These are phyloP conservation scores for Cornus florida DNA, from an alignment of 148 eudicot species.

Conservation along the genomic window DNA sequence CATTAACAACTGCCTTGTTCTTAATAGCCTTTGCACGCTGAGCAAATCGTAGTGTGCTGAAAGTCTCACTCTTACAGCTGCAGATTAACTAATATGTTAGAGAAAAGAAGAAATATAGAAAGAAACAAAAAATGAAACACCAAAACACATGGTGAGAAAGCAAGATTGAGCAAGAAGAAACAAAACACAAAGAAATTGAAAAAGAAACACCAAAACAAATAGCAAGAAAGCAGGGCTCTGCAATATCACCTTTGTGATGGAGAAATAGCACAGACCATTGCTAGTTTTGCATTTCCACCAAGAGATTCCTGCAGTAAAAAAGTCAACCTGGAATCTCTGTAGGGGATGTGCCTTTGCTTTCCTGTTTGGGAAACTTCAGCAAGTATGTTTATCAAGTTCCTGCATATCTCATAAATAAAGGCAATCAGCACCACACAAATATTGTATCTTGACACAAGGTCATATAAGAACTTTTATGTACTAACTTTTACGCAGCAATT, in stretches of 20 bases:
- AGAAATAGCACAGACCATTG: constrained; percentile 97
- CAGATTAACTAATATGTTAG: constrained; percentile 11
- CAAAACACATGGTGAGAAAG: not conserved
- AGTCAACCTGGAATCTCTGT: constrained; percentile 93
- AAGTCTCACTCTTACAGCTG: constrained; percentile 94
- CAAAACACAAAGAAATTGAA: not conserved
- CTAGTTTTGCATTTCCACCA: constrained; percentile 96
- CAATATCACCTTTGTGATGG: constrained; percentile 70
- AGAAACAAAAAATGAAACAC: not conserved
- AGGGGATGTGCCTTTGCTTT: constrained; percentile 95
- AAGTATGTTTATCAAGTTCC: constrained; percentile 92
- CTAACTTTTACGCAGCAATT: not conserved
- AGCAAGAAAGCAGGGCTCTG: not conserved
- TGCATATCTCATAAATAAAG: constrained; percentile 35
- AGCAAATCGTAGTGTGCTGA: constrained; percentile 93
- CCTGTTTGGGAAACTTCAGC: constrained; percentile 98
- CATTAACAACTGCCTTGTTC: constrained; percentile 92
- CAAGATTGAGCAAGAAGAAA: too few species aligned
- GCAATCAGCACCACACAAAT: constrained; percentile 27
- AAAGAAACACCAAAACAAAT: not conserved
- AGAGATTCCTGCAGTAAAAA: constrained; percentile 97
- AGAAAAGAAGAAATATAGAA: not conserved
- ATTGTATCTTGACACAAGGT: not conserved
- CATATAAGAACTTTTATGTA: not conserved
- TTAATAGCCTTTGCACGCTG: constrained; percentile 98